A percentile compares a stretch with the other conserved stretches of the same genome.
These are phyloP conservation scores for Euryodendron excelsum DNA, from an alignment of 148 eudicot species.

Conservation along the genomic window DNA sequence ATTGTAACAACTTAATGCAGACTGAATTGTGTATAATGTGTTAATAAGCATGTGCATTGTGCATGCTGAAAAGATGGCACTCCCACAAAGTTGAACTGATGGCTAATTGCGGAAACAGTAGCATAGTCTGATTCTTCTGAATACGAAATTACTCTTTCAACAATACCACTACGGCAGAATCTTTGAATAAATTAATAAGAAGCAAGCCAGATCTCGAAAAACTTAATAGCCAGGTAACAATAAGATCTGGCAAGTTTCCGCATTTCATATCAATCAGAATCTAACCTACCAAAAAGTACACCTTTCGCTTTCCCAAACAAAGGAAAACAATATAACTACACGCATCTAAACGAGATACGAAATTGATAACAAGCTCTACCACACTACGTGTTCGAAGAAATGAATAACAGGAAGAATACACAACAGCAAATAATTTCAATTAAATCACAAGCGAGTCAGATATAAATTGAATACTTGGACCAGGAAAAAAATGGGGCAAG, in stretches of 20 bases:
- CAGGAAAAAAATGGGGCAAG: background rate
- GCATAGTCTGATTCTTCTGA: background rate
- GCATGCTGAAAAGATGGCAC: too few relatives aligned
- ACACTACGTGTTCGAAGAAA: conserved; percentile 32
- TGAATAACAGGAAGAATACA: conserved; percentile 8
- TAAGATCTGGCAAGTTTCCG: conserved; percentile 7
- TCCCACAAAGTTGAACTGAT: too few relatives aligned
- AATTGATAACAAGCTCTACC: background rate
- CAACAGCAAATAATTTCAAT: background rate
- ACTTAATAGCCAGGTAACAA: background rate
- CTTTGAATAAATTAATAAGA: background rate
- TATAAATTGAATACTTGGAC: background rate
- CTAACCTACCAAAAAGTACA: background rate
- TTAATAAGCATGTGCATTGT: too few relatives aligned
- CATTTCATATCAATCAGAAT: conserved; percentile 10
- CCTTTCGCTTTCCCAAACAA: background rate
- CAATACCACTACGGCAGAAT: background rate
- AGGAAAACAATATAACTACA: background rate
- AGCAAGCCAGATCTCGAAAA: background rate
- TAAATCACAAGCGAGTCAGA: background rate
- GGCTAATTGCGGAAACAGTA: background rate
- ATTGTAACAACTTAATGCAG: background rate
- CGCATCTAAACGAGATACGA: background rate
- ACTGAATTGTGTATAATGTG: background rate
- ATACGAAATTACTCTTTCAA: background rate